These are phyloP conservation scores for Emmonsia crescens DNA, from an alignment of 2,329 filamentous ascomycete genomes.

Conservation along the genomic window DNA sequence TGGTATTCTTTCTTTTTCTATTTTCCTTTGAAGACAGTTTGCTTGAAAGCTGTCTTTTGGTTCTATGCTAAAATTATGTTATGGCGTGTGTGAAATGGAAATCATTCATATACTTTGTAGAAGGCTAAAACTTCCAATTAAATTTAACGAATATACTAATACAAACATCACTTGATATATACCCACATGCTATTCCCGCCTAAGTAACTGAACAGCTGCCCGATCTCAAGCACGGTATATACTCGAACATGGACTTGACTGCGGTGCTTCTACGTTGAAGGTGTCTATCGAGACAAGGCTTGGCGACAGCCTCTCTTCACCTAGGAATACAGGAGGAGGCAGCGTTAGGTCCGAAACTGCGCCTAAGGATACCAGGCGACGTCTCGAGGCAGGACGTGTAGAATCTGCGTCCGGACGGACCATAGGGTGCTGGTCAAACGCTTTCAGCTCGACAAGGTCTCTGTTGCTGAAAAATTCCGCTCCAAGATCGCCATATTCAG, in stretches of 20 bases:
- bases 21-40: too few species aligned
- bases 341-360: neutral
- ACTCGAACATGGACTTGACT: neutral
- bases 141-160: neutral
- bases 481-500: neutral
- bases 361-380: neutral
- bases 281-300: neutral
- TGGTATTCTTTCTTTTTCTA: too few species aligned
- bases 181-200: neutral
- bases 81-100: neutral
- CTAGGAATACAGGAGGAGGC: neutral
- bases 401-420: neutral
- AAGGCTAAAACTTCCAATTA: neutral
- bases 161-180: neutral
- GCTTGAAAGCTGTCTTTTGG: too few species aligned
- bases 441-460: neutral
- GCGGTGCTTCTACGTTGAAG: neutral
- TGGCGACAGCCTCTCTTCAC: neutral
- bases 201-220: neutral
- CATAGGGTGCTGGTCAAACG: neutral
- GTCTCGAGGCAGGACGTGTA: neutral
- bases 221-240: neutral
- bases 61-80: neutral
- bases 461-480: neutral
- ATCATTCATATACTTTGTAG: neutral